Evolutionary conservation across 805 yeast species (phyloP), one percentile per base, ranked within the genome.

Genomic region (Candida jianshihensis): DNA sequence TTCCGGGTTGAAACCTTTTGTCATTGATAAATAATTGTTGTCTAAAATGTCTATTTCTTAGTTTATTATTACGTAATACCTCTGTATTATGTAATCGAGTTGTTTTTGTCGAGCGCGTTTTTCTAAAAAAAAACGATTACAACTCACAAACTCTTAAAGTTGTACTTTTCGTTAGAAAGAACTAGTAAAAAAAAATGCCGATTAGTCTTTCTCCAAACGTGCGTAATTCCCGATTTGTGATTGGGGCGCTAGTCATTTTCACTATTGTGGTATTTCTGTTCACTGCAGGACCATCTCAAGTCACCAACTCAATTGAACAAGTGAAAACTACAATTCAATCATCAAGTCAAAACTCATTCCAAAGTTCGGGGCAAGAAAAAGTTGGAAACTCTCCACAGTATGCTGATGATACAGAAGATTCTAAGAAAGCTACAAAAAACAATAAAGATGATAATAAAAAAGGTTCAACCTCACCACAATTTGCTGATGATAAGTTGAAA

Each of bases 181-280:
- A 24, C 26, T n/a, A n/a, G n/a, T n/a, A n/a, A 24, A 11, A 8
- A 21, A 24, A 7, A 24, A 24, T 24, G 26, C 14, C 38, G 12
- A 27, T 39, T 24, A 36, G 33, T 15, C 22, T 39, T n/a, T 31
- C 33, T 15, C 44, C 45, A 13, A 54, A 67, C 46, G 59, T 65
- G 39, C 64, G 75, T 51, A 73, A 73, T 55, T 60, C 70, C 47
- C 75, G 83, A 41, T 66, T 73, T 41, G 44, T 73, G 13, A 53
- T 75, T 11, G 73, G 73, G 11, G 71, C 78, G 2, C 46, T 75
- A 30, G 71, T 72, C 18, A 56, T 76, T 21, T 56, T 78, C 34
- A 64, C 68, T 47, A 54, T 79, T 36, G 61, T 76, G 17, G 58
- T 70, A 26, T 65, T 77, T 46, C 60, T 78, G 35, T 65, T 69